Conservation (phyloP, 352 stramenopile genomes). For the Globisporangium parvum region DNA sequence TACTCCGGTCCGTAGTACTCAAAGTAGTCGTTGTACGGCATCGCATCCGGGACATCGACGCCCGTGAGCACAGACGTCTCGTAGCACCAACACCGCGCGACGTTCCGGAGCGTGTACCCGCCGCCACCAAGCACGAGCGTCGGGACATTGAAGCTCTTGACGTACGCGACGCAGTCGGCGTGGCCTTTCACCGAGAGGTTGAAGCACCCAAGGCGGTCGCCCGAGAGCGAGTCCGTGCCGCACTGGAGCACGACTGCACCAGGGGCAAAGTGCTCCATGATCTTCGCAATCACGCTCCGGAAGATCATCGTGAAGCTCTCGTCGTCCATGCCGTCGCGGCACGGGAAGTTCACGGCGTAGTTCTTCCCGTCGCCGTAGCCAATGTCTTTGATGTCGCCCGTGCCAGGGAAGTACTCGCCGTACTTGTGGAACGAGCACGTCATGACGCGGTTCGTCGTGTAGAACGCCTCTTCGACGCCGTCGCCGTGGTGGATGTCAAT, state of each 20-base stretch:
- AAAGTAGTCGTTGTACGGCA: constrained; percentile 99
- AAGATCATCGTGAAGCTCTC: constrained; percentile 91
- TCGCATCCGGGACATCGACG: constrained; percentile 90
- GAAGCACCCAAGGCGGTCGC: constrained; percentile 97
- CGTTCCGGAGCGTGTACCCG: constrained; percentile 98
- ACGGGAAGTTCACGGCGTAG: constrained; percentile 98
- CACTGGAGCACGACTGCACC: constrained; percentile 98
- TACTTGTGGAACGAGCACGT: constrained; percentile 99
- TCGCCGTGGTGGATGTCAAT: constrained; percentile 99
- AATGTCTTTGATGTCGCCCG: constrained; percentile 82
- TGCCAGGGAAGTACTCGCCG: constrained; percentile 99
- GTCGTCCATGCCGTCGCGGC: constrained; percentile 98
- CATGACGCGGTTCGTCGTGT: constrained; percentile 98
- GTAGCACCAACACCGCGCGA: constrained; percentile 91
- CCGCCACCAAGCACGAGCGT: constrained; percentile 96
- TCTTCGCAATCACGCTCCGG: constrained; percentile 92
- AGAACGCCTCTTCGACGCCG: constrained; percentile 99
- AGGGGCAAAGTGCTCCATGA: constrained; percentile 95
- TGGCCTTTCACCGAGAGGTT: constrained; percentile 97
- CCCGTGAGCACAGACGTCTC: constrained; percentile 95
- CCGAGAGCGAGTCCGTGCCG: constrained; percentile 97
- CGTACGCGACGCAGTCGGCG: constrained; percentile 95
- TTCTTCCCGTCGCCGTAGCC: constrained; percentile 92
- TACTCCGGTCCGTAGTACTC: constrained; percentile 99
- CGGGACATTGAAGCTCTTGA: constrained; percentile 96